A percentile compares a stretch with the other conserved stretches of the same genome.
Conservation (phyloP, 2,329 filamentous ascomycete genomes). For the Chalaropsis ovoidea region DNA sequence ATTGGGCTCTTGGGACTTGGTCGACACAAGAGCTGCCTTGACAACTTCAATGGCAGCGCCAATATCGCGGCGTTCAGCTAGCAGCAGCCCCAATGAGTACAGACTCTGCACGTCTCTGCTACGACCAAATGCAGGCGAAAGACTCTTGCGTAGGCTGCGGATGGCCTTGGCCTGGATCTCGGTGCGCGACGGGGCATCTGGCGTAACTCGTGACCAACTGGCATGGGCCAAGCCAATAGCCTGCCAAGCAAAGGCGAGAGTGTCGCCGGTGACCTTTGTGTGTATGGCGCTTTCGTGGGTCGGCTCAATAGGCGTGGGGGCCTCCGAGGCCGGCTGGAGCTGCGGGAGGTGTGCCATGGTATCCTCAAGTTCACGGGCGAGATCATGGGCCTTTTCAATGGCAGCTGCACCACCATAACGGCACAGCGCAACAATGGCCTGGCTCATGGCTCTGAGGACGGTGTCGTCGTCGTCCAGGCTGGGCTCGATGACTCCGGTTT, state of each 20-base stretch:
- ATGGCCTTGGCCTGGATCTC: constrained; percentile 71
- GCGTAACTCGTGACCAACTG: constrained; percentile 76
- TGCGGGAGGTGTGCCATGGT: constrained; percentile 56
- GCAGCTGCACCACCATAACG: constrained; percentile 66
- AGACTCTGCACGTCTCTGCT: constrained; percentile 63
- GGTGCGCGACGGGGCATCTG: constrained; percentile 58
- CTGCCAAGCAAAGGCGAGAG: constrained; percentile 64
- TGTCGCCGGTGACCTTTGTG: constrained; percentile 44
- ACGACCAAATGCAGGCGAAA: constrained; percentile 56
- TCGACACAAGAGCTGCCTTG: constrained; percentile 61
- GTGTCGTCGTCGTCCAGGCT: constrained; percentile 69
- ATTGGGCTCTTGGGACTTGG: constrained; percentile 39
- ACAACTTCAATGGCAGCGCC: constrained; percentile 70
- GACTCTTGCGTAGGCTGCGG: constrained; percentile 60
- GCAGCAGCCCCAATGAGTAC: constrained; percentile 71
- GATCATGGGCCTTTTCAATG: constrained; percentile 64
- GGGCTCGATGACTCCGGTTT: constrained; percentile 59
- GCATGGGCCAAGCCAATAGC: constrained; percentile 78
- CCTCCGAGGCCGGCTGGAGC: constrained; percentile 26
- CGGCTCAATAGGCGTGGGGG: constrained; percentile 29
- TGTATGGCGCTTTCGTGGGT: constrained; percentile 34
- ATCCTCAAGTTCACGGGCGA: constrained; percentile 61
- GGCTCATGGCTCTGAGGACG: constrained; percentile 65
- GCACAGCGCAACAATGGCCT: constrained; percentile 71
- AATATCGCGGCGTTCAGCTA: constrained; percentile 78